Base-by-base conservation (phyloP, 208 protist genomes). In the Acanthamoeba triangularis region DNA sequence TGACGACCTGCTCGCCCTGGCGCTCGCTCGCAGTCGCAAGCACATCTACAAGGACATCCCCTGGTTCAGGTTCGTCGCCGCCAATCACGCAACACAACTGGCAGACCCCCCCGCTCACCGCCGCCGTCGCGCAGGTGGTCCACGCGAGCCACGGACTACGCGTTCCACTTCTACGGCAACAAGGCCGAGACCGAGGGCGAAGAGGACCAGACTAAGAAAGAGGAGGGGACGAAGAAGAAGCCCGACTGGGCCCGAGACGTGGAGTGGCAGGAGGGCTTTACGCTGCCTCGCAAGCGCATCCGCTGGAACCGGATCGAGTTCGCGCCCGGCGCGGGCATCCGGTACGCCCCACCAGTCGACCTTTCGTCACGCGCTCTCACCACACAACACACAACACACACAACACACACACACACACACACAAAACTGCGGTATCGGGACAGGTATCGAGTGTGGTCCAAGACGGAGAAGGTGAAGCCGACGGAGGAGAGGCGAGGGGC, bases 141-240 rank as follows among this genome's bases (percentile, higher is more conserved):
- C 8, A 49, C 72, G 5, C 30, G 72, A 13, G 72, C 72, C 8
- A 80, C 72, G 4, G 72, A 80, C 25, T 80, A 80, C 23, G 72
- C 72, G 37, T 80, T 80, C 23, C 72, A 80, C 72, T 80, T 80
- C 72, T 80, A 80, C 41, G 72, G 35, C 72, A 49, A 80, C 41
- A 41, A 2, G 35, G 72, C 4, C 2, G 72, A 49, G 6, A 35
- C 47, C n/a, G 72, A 80, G 72, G 72, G n/a, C 3, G 11, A 16
- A 41, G 8, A 23, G 2, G 41, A 80, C 25, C 47, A 47, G 5
- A 28, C 25, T 28, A 35, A 69, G 5, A 28, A 7, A 16, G 23
- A 63, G 59, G 18, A 23, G 23, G 59, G 13, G 8, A 23, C 16
- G 16, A 80, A 80, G 72, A 80, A 80, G 72, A 80, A 80, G 72